These are phyloP conservation scores for Penicillium brevicompactum DNA, from an alignment of 2,329 filamentous ascomycete genomes.

Conservation along the genomic window DNA sequence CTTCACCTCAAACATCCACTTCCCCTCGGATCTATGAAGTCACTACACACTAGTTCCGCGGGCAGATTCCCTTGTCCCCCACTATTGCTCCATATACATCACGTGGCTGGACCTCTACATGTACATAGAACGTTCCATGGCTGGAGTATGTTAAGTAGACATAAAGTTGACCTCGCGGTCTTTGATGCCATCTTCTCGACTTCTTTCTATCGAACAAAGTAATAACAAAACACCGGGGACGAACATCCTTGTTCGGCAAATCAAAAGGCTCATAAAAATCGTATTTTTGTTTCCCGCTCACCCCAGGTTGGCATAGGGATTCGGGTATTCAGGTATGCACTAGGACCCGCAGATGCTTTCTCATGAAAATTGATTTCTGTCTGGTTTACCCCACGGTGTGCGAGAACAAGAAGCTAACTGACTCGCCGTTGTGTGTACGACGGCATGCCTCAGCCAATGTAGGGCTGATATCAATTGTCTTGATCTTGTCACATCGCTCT, in stretches of 20 bases:
- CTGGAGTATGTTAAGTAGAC: not conserved
- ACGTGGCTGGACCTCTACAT: not conserved
- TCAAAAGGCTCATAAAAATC: slow-evolving; percentile 23
- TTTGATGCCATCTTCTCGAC: not conserved
- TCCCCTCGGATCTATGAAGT: slow-evolving; percentile 2
- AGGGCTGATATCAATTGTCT: slow-evolving; percentile 89
- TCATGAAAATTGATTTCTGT: slow-evolving; percentile 8
- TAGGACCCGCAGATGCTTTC: slow-evolving; percentile 6
- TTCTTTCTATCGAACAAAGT: not conserved
- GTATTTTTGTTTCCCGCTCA: slow-evolving; percentile 25
- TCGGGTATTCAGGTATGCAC: slow-evolving; percentile 1
- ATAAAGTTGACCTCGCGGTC: not conserved
- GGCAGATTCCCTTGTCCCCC: not conserved
- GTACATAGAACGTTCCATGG: not conserved
- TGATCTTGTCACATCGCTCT: slow-evolving; percentile 73
- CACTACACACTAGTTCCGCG: not conserved
- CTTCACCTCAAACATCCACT: not conserved
- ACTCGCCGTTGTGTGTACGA: slow-evolving; percentile 55
- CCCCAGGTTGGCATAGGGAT: slow-evolving; percentile 20
- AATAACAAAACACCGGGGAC: slow-evolving; percentile 14
- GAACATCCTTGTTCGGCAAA: slow-evolving; percentile 10
- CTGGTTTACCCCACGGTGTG: slow-evolving; percentile 45
- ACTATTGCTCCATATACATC: not conserved
- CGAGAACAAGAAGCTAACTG: slow-evolving; percentile 54
- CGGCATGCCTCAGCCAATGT: slow-evolving; percentile 60